Conservation (phyloP, 352 stramenopile species). For the Halophytophthora polymorphica region DNA sequence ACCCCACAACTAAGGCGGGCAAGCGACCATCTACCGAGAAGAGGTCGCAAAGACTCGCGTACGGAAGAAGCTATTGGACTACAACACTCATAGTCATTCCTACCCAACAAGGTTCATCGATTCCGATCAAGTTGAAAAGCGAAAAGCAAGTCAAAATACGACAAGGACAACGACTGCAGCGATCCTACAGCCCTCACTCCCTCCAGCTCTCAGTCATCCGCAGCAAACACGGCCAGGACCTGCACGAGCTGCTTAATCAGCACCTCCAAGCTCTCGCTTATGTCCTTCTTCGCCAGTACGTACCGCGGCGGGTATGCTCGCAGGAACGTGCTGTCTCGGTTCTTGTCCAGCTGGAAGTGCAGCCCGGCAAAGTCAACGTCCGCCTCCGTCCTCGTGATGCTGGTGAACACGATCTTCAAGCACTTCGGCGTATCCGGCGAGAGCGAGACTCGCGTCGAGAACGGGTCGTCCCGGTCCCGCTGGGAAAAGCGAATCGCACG, state of each 20-base stretch:
- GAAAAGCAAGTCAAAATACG: no score
- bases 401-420: conserved; percentile 5
- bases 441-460: conserved; percentile 2
- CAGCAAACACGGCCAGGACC: not conserved
- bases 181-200: no score
- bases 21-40: not conserved
- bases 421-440: not conserved
- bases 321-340: not conserved
- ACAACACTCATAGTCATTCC: no score
- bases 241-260: conserved; percentile 2
- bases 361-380: conserved; percentile 1
- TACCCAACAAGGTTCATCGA: no score
- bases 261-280: conserved; percentile 4
- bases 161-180: no score
- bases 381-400: not conserved
- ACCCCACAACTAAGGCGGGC: not conserved
- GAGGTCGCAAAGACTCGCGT: not conserved
- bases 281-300: not conserved
- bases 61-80: no score
- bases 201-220: not conserved
- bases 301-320: not conserved
- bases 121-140: no score
- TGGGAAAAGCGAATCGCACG: conserved; percentile 1
- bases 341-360: conserved; percentile 3
- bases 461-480: not conserved